A percentile compares a stretch with the other conserved stretches of the same genome.
Conservation (phyloP, 306 rosid species). For the Casuarina equisetifolia region DNA sequence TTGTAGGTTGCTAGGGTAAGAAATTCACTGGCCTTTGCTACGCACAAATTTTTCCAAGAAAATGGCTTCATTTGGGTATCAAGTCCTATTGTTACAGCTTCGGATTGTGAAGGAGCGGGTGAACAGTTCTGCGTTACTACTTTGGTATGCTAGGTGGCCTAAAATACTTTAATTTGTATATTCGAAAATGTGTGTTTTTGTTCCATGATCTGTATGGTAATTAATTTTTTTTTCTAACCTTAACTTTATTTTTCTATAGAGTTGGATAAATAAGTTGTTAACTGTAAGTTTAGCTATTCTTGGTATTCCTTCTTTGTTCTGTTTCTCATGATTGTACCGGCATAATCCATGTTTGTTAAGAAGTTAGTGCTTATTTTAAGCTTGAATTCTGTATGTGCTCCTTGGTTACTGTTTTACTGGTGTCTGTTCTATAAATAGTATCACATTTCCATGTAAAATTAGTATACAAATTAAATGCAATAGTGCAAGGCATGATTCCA, state of each 20-base stretch:
- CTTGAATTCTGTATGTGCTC: neutral
- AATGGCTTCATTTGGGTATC: constrained; percentile 89
- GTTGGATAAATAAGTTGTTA: neutral
- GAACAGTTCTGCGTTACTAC: constrained; percentile 98
- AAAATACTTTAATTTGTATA: constrained; percentile 17
- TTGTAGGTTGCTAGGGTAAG: constrained; percentile 93
- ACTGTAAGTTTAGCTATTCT: neutral
- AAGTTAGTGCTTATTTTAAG: neutral
- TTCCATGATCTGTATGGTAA: constrained; percentile 7
- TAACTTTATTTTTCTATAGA: neutral
- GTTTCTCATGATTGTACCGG: neutral
- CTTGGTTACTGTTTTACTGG: neutral
- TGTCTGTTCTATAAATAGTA: neutral
- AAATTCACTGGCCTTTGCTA: constrained; percentile 83
- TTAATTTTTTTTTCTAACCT: neutral
- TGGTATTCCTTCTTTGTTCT: neutral
- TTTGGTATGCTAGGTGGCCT: constrained; percentile 59
- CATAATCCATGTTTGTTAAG: neutral
- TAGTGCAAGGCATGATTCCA: constrained; percentile 1
- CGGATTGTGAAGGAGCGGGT: constrained; percentile 99
- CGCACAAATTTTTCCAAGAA: constrained; percentile 95
- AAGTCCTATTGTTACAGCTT: constrained; percentile 92
- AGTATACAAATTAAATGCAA: neutral
- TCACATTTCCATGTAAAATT: neutral
- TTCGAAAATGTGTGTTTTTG: constrained; percentile 16